Evolutionary conservation across 1,284 basidiomycete species (phyloP), one percentile per base, ranked within the genome.

Genomic region (Sporisorium exsertum): DNA sequence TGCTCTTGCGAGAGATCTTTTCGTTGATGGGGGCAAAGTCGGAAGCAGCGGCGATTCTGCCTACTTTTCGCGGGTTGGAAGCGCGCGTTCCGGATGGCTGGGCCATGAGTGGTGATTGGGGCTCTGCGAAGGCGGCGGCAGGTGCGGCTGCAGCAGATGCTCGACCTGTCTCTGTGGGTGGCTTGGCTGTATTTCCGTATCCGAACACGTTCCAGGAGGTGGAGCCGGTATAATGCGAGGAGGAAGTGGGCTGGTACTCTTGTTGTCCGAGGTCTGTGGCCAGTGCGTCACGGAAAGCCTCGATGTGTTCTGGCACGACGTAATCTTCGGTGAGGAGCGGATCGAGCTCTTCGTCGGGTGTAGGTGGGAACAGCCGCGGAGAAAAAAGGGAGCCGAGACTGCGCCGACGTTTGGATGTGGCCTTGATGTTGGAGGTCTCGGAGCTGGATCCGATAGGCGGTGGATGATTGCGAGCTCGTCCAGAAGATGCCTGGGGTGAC

Each of bases 1-100:
- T 58, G 47, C 55, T 37, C 49, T 71, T 68, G 43, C 66, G 65
- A 27, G 42, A 33, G 37, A 74, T 64, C 52, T 77, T 76, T 69
- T 85, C 77, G 51, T 72, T 65, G 55, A 85, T 78, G n/a, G 84
- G 84, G 1, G 84, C 84, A 78, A 85, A 85, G 60, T 83, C 81
- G 37, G 80, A 81, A 1, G 79, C 81, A 37, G 81, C 81, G 7
- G 79, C 73, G 56, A 82, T 80, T 6, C 77, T 59, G 37, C 77
- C 77, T 20, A 79, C 73, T 51, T 77, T 79, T 37, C 77, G 63
- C 20, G 77, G 77, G 35, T 79, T 73, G 20, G 71, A 60, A 10
- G 61, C 71, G 15, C 64, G 70, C 7, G 75, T 77, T 8, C 60
- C 57, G 1, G 75, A 64, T 1, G 71, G 67, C 24, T 68, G 52